Percentiles rank a stretch among this genome's conserved stretches.
phyloP scores from a whole-genome alignment of 306 rosid species.

The Nissolia schottii region DNA sequence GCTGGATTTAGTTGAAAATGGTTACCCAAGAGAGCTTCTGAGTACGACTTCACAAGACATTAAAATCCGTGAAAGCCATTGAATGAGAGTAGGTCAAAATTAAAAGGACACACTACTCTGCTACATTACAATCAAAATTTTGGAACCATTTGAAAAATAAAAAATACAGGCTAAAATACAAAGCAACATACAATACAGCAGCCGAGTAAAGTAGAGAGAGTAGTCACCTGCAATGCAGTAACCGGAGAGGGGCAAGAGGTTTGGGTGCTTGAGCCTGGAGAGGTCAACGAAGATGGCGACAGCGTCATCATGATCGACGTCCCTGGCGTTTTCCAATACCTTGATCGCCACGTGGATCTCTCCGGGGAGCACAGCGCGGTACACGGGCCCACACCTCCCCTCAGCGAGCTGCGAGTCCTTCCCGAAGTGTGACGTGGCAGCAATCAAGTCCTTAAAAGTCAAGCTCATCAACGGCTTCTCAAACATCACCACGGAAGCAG shows the following conservation, averaged over 20 bases:
- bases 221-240: slow-evolving; percentile 98
- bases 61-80: slow-evolving; percentile 44
- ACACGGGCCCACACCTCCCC: slow-evolving; percentile 93
- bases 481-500: slow-evolving; percentile 82
- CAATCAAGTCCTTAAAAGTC: slow-evolving; percentile 76
- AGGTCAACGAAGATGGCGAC: slow-evolving; percentile 57
- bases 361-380: slow-evolving; percentile 75
- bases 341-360: slow-evolving; percentile 96
- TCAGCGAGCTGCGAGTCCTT: slow-evolving; percentile 85
- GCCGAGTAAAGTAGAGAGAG: not conserved
- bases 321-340: slow-evolving; percentile 71
- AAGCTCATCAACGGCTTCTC: slow-evolving; percentile 91
- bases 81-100: slow-evolving; percentile 19
- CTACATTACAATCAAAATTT: not conserved
- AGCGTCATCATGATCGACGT: slow-evolving; percentile 48
- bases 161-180: not conserved
- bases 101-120: not conserved
- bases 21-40: not conserved
- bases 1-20: slow-evolving; percentile 33
- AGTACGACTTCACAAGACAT: slow-evolving; percentile 14
- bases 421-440: slow-evolving; percentile 95
- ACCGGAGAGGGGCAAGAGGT: slow-evolving; percentile 81
- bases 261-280: slow-evolving; percentile 70
- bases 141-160: not conserved
- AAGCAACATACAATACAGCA: not conserved